Conservation (phyloP, 1,284 basidiomycete species). For the Pseudozyma thailandica region DNA sequence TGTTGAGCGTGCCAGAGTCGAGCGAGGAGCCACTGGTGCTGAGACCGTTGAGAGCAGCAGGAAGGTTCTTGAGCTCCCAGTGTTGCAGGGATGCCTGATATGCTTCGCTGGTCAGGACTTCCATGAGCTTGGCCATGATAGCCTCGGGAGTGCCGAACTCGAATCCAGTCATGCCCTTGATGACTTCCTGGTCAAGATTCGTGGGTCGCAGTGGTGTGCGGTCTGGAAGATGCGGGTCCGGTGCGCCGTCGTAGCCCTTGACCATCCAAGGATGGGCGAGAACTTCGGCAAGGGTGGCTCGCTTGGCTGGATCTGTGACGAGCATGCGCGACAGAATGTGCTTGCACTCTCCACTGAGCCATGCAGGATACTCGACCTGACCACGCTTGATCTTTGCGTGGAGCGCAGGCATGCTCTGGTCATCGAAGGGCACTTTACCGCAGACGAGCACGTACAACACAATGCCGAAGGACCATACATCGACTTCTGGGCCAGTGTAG, state of each 20-base stretch:
- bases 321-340: constrained; percentile 93
- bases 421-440: constrained; percentile 98
- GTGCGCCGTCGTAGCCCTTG: constrained; percentile 83
- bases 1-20: constrained; percentile 30
- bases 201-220: constrained; percentile 87
- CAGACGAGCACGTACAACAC: constrained; percentile 97
- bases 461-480: constrained; percentile 98
- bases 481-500: constrained; percentile 97
- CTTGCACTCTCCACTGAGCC: constrained; percentile 96
- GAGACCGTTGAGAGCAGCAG: constrained; percentile 34
- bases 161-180: constrained; percentile 93
- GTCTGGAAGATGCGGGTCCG: constrained; percentile 84
- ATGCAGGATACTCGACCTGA: constrained; percentile 94
- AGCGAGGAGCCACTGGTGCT: constrained; percentile 59
- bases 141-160: constrained; percentile 91
- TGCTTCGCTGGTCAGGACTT: constrained; percentile 80
- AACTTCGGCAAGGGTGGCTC: constrained; percentile 88
- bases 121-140: constrained; percentile 79
- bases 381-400: constrained; percentile 99
- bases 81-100: constrained; percentile 79
- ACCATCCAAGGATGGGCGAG: constrained; percentile 93
- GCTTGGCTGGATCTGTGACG: constrained; percentile 87
- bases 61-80: constrained; percentile 75
- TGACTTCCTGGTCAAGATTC: constrained; percentile 85
- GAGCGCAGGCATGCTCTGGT: constrained; percentile 97